A percentile compares a stretch with the other conserved stretches of the same genome.
Evolutionary conservation across 2,329 filamentous ascomycete genomes (phyloP).

Genomic region (Paraphaeosphaeria sporulosa): DNA sequence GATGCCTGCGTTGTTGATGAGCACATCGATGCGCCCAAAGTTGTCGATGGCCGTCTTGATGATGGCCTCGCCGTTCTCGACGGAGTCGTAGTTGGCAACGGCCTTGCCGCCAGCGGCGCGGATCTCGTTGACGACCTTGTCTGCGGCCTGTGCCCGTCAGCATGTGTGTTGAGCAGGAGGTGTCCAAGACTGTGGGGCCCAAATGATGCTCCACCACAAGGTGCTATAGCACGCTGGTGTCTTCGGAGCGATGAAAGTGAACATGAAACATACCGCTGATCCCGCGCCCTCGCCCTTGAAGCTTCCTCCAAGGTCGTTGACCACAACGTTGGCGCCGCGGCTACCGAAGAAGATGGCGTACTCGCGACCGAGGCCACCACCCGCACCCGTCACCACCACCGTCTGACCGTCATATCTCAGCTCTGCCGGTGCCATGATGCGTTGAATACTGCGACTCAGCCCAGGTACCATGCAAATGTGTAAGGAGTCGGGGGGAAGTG

Average conservation of each 20-base stretch:
- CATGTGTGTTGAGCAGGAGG: neutral
- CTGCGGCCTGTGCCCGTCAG: conserved; percentile 68
- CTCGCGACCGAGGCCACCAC: conserved; percentile 80
- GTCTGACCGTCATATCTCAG: conserved; percentile 88
- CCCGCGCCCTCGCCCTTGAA: conserved; percentile 92
- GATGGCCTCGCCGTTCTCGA: conserved; percentile 92
- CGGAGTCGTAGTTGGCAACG: conserved; percentile 95
- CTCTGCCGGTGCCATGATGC: conserved; percentile 51
- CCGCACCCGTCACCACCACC: conserved; percentile 86
- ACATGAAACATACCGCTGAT: conserved; percentile 70
- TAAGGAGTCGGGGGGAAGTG: neutral
- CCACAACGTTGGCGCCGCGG: conserved; percentile 90
- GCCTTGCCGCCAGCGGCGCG: conserved; percentile 91
- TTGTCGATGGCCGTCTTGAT: conserved; percentile 85
- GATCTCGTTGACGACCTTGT: conserved; percentile 84
- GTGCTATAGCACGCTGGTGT: neutral
- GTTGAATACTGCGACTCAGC: neutral
- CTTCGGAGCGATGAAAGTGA: neutral
- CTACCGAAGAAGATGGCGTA: conserved; percentile 91
- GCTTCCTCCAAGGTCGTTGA: conserved; percentile 93
- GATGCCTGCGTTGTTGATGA: conserved; percentile 98
- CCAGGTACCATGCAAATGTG: neutral
- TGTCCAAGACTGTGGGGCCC: conserved; percentile 13
- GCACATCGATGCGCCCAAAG: conserved; percentile 88
- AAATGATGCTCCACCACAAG: neutral